Evolutionary conservation across 2,329 filamentous ascomycete genomes (phyloP), one percentile per base, ranked within the genome.

Genomic region (Colletotrichum shisoi): DNA sequence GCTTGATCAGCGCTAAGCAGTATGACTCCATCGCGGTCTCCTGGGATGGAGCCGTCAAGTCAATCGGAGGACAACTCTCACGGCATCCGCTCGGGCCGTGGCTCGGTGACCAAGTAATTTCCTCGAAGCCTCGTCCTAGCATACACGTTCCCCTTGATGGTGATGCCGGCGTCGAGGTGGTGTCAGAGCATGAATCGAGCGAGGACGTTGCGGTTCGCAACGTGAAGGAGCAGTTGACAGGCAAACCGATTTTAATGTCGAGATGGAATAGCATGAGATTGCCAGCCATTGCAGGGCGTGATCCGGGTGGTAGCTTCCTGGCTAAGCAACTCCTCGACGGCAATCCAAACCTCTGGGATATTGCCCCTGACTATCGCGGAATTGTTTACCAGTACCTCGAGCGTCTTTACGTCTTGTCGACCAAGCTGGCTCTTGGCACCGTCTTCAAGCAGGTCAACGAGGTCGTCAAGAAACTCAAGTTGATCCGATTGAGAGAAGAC

Each of bases 341-440:
- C 4, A 54, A 71, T 24, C 57, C 80, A 0, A 83, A 94, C 70
- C 76, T 94, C 17, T 91, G 86, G 77, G 80, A 83, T 0, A 85
- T 94, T 12, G 81, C 83, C 0, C 71, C 77, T 0, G 75, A 78
- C 3, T 75, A 83, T 19, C 87, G 92, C 6, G 89, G 89, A 0
- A 79, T 82, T 0, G 80, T 94, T 0, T 96, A 94, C 76, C 84
- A 86, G 49, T 79, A 85, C 62, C 83, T 94, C 62, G 86, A 89
- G 70, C 77, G 81, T 1, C 75, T 80, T 58, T 76, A 87, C 1
- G 84, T 92, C 61, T 76, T 77, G 1, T 73, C 76, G 1, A 76
- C 89, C 1, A 72, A 79, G 1, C 63, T 74, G 0, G 73, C 79
- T 1, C 81, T 94, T 53, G 81, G 83, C 2, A 70, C 76, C 0